These are phyloP conservation scores for Dentipellis fragilis DNA, from an alignment of 768 basidiomycete species.

Conservation along the genomic window DNA sequence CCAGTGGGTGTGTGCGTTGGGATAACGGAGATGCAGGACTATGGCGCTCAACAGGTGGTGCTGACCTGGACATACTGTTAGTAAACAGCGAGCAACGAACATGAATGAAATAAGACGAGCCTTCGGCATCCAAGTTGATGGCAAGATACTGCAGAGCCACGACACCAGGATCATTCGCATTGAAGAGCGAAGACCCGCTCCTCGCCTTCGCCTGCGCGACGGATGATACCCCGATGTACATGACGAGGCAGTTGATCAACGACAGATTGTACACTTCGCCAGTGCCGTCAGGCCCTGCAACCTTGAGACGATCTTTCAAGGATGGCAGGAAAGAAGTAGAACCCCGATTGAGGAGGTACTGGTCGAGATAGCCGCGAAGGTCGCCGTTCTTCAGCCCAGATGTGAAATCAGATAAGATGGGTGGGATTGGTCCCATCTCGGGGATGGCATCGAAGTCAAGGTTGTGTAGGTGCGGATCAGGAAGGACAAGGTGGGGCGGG, in stretches of 20 bases:
- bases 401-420: conserved; percentile 85
- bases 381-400: conserved; percentile 73
- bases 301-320: conserved; percentile 66
- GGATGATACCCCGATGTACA: conserved; percentile 92
- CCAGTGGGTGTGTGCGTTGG: conserved; percentile 98
- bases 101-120: conserved; percentile 30
- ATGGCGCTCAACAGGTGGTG: conserved; percentile 91
- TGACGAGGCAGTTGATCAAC: conserved; percentile 86
- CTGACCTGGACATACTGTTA: conserved; percentile 52
- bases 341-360: conserved; percentile 72
- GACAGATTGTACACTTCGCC: conserved; percentile 75
- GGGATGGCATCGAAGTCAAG: conserved; percentile 66
- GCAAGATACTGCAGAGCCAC: conserved; percentile 77
- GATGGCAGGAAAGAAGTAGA: conserved; percentile 63
- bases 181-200: conserved; percentile 75
- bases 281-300: conserved; percentile 33
- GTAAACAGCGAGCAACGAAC: not conserved
- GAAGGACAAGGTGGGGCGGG: conserved; percentile 70
- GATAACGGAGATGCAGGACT: conserved; percentile 91
- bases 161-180: conserved; percentile 75
- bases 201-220: conserved; percentile 82
- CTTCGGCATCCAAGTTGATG: conserved; percentile 82
- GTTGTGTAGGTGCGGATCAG: conserved; percentile 78
- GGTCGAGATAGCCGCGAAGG: conserved; percentile 71
- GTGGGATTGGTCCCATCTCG: conserved; percentile 89